These are phyloP conservation scores for Nakataea oryzae DNA, from an alignment of 2,329 filamentous ascomycete genomes.

Conservation along the genomic window DNA sequence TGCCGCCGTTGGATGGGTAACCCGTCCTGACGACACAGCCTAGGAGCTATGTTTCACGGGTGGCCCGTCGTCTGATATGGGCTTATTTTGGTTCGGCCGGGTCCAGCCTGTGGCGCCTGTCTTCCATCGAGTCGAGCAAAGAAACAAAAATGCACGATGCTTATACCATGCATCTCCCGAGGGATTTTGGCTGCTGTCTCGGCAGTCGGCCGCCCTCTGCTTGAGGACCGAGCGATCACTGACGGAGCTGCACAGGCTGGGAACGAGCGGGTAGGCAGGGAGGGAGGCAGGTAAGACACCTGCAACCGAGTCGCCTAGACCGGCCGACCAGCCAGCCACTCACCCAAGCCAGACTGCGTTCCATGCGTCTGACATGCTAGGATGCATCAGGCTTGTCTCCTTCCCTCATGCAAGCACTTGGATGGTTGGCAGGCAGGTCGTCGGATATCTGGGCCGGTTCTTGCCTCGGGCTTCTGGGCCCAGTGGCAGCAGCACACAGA, in stretches of 20 bases:
- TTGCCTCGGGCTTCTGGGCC: neutral
- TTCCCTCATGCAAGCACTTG: neutral
- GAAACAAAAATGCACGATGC: neutral
- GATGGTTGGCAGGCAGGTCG: neutral
- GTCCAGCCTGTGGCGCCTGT: neutral
- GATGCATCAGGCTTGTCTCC: neutral
- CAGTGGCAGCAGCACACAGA: neutral
- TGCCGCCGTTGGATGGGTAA: neutral
- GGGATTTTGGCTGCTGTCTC: neutral
- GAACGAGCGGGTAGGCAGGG: too few relatives aligned
- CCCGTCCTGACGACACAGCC: neutral
- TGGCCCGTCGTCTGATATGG: neutral
- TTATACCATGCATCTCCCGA: neutral
- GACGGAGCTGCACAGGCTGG: neutral
- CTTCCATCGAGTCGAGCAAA: neutral
- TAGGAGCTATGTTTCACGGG: neutral
- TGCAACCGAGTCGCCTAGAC: neutral
- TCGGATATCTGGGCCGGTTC: neutral
- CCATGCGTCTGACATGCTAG: neutral
- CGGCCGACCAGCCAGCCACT: neutral
- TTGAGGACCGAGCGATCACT: neutral
- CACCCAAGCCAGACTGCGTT: too few relatives aligned
- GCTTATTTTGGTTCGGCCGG: neutral
- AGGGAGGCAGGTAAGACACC: neutral
- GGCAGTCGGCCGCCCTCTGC: neutral